Evolutionary conservation across 139 green algal species (phyloP).

Genomic region (Nannochloris sp.): DNA sequence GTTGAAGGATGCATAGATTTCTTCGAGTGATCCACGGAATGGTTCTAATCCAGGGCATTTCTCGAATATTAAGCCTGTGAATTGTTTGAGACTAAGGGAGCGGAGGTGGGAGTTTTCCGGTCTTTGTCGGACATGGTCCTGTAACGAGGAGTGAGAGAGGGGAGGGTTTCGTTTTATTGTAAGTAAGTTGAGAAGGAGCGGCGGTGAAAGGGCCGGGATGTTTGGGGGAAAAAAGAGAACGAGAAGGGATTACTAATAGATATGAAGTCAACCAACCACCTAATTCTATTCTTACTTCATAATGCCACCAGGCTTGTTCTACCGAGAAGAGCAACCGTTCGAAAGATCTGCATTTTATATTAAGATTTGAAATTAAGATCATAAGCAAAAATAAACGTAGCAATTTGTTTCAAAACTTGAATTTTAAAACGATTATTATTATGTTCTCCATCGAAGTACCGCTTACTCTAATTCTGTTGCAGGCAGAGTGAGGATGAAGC

Average conservation of each 20-base stretch:
- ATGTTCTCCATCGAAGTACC: neutral
- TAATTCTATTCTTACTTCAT: conserved; percentile 67
- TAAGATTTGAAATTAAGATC: neutral
- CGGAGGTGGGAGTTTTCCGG: conserved; percentile 9
- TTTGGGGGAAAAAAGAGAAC: no score
- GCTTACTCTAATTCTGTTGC: conserved; percentile 64
- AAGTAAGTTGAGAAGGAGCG: neutral
- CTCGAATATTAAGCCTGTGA: conserved; percentile 65
- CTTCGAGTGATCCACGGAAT: conserved; percentile 45
- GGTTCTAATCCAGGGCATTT: conserved; percentile 56
- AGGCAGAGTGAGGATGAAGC: conserved; percentile 83
- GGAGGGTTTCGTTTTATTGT: neutral
- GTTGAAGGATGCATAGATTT: conserved; percentile 77
- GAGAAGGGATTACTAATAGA: no score
- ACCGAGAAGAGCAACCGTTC: conserved; percentile 88
- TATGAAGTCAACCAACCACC: no score
- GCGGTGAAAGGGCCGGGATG: neutral
- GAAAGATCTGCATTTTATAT: conserved; percentile 50
- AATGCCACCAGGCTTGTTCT: conserved; percentile 95
- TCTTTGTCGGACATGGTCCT: conserved; percentile 26
- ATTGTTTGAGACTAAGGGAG: conserved; percentile 45
- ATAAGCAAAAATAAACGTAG: neutral
- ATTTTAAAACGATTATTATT: neutral
- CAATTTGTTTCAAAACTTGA: neutral
- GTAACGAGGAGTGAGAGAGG: neutral